phyloP scores from a whole-genome alignment of 495 filamentous ascomycete genomes.

The Xylaria grammica region DNA sequence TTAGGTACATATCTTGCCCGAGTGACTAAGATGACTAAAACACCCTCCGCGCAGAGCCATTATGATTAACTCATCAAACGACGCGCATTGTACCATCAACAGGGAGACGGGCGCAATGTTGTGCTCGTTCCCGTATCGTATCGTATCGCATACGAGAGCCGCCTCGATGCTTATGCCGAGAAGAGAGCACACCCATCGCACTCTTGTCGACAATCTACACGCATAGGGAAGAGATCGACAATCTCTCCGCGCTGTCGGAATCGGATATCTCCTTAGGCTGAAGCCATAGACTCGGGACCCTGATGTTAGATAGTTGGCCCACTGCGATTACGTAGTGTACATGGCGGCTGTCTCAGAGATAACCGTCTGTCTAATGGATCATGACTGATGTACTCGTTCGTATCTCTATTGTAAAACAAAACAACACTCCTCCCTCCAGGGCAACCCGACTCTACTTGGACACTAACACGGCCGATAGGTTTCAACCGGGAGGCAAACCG shows the following conservation, averaged over 20 bases:
- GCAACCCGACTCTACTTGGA: constrained; percentile 10
- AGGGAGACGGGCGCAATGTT: background rate
- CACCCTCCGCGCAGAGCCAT: background rate
- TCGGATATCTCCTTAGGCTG: constrained; percentile 21
- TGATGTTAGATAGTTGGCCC: background rate
- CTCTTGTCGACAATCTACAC: background rate
- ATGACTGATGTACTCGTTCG: too few species aligned
- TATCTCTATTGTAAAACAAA: too few species aligned
- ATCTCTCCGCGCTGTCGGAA: constrained; percentile 26
- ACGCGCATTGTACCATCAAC: background rate
- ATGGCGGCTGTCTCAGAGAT: background rate
- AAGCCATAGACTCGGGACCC: constrained; percentile 13
- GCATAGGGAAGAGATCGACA: constrained; percentile 18
- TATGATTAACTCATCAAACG: too few species aligned
- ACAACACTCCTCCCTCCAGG: too few species aligned
- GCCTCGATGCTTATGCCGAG: too few species aligned
- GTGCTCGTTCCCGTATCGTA: too few species aligned
- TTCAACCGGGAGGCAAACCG: too few species aligned
- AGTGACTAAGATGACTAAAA: background rate
- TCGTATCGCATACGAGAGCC: too few species aligned
- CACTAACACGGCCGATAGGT: background rate
- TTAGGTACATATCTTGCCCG: background rate
- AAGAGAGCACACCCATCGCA: constrained; percentile 1
- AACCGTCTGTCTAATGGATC: background rate
- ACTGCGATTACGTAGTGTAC: constrained; percentile 10